phyloP scores from a whole-genome alignment of 495 filamentous ascomycete genomes.

The Acidiella bohemica region DNA sequence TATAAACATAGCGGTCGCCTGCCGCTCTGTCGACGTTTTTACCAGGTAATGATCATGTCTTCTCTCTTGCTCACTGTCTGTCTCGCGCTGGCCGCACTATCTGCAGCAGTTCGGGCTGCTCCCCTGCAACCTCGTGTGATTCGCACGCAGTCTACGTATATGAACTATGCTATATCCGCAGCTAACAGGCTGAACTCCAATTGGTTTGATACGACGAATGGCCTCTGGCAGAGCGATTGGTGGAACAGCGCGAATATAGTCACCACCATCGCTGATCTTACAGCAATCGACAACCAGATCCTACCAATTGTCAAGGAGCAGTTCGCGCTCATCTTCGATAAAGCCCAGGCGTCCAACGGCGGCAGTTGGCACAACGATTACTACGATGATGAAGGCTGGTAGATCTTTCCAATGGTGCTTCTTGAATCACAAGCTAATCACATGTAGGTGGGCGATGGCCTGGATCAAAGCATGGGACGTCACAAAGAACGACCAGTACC shows the following conservation, averaged over 20 bases:
- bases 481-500: constrained; percentile 22
- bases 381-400: constrained; percentile 31
- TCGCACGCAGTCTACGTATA: no score
- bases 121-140: no score
- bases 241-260: constrained; percentile 5
- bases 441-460: constrained; percentile 16
- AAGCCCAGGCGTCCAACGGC: constrained; percentile 3
- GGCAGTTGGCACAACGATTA: constrained; percentile 21
- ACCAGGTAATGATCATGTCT: no score
- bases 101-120: no score
- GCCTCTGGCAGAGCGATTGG: constrained; percentile 2
- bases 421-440: neutral
- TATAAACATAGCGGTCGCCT: no score
- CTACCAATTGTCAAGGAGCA: neutral
- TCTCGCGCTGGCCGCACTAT: no score
- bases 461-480: constrained; percentile 26
- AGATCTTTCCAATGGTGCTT: constrained; percentile 1
- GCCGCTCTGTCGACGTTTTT: no score
- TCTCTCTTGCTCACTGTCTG: no score
- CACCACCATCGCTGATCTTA: constrained; percentile 7
- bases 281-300: neutral
- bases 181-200: neutral
- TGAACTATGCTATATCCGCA: constrained; percentile 3
- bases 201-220: neutral
- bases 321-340: constrained; percentile 17